These are phyloP conservation scores for Fomitopsis serialis DNA, from an alignment of 768 basidiomycete species.

Conservation along the genomic window DNA sequence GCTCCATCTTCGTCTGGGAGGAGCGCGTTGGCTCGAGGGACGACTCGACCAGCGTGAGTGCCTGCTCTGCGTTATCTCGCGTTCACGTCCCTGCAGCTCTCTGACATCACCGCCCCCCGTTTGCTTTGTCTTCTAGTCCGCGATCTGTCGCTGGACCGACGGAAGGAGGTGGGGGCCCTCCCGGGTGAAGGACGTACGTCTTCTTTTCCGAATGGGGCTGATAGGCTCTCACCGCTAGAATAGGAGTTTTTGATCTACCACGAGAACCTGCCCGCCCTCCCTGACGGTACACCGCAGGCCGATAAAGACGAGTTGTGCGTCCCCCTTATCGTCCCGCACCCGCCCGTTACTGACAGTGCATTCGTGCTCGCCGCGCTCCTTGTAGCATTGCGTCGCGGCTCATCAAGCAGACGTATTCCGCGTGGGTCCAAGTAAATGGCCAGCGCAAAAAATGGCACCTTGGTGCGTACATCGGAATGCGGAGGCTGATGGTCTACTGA, in stretches of 20 bases:
- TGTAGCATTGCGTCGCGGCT: slow-evolving; percentile 40
- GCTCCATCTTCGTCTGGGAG: slow-evolving; percentile 81
- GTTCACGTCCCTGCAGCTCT: slow-evolving; percentile 14
- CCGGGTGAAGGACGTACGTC: slow-evolving; percentile 64
- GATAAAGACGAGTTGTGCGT: slow-evolving; percentile 19
- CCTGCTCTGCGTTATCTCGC: neutral
- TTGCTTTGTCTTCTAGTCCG: slow-evolving; percentile 53
- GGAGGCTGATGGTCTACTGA: neutral
- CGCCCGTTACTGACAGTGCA: neutral
- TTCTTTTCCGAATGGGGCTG: neutral
- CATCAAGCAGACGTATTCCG: slow-evolving; percentile 79
- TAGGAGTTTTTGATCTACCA: slow-evolving; percentile 79
- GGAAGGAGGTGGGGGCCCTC: slow-evolving; percentile 70
- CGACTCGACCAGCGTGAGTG: slow-evolving; percentile 59
- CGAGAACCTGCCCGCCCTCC: slow-evolving; percentile 46
- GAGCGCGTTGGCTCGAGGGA: slow-evolving; percentile 66
- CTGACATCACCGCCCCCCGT: neutral
- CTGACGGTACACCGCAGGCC: slow-evolving; percentile 10
- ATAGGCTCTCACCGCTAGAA: neutral
- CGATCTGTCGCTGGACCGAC: slow-evolving; percentile 81
- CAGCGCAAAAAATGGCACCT: slow-evolving; percentile 82
- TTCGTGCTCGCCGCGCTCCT: slow-evolving; percentile 19
- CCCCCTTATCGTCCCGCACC: slow-evolving; percentile 3
- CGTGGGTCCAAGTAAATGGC: slow-evolving; percentile 57
- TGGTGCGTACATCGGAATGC: slow-evolving; percentile 39